These are phyloP conservation scores for Myxozyma monticola DNA, from an alignment of 805 yeast species.

Conservation along the genomic window DNA sequence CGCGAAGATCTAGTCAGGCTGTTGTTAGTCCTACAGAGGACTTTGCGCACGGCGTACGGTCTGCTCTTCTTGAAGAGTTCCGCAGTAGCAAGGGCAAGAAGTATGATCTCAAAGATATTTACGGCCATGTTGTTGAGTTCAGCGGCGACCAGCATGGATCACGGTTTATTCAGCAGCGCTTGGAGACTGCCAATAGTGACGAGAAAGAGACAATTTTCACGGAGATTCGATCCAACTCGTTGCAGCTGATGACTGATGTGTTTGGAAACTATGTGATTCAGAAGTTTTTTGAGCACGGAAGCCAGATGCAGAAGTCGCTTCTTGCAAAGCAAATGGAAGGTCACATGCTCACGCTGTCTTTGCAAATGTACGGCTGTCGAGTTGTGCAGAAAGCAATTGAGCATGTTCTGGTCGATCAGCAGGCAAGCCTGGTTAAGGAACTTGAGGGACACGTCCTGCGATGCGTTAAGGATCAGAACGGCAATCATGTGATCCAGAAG, in stretches of 20 bases:
- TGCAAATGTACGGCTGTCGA: slow-evolving; percentile 98
- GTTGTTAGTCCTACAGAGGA: slow-evolving; percentile 14
- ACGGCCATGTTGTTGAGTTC: slow-evolving; percentile 86
- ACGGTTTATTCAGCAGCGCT: slow-evolving; percentile 88
- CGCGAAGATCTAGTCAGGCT: slow-evolving; percentile 3
- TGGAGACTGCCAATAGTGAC: slow-evolving; percentile 60
- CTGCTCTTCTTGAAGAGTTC: slow-evolving; percentile 79
- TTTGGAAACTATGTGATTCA: slow-evolving; percentile 98
- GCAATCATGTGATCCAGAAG: slow-evolving; percentile 96
- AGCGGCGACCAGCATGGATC: slow-evolving; percentile 97
- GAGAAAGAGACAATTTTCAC: slow-evolving; percentile 81
- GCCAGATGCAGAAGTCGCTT: slow-evolving; percentile 63
- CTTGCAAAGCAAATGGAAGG: slow-evolving; percentile 73
- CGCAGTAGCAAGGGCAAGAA: slow-evolving; percentile 64
- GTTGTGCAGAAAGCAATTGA: slow-evolving; percentile 94
- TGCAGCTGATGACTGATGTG: slow-evolving; percentile 89
- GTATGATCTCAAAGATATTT: slow-evolving; percentile 68
- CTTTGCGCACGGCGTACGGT: slow-evolving; percentile 21
- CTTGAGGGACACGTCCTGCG: slow-evolving; percentile 59
- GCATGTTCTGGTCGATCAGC: slow-evolving; percentile 62
- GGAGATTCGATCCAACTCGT: slow-evolving; percentile 72
- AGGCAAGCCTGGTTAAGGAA: slow-evolving; percentile 68
- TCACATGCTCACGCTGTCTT: slow-evolving; percentile 68
- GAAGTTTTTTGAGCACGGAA: slow-evolving; percentile 84
- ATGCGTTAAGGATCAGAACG: slow-evolving; percentile 92